phyloP scores from a whole-genome alignment of 1,139 yeast genomes.

The Waltiozyma sp. region DNA sequence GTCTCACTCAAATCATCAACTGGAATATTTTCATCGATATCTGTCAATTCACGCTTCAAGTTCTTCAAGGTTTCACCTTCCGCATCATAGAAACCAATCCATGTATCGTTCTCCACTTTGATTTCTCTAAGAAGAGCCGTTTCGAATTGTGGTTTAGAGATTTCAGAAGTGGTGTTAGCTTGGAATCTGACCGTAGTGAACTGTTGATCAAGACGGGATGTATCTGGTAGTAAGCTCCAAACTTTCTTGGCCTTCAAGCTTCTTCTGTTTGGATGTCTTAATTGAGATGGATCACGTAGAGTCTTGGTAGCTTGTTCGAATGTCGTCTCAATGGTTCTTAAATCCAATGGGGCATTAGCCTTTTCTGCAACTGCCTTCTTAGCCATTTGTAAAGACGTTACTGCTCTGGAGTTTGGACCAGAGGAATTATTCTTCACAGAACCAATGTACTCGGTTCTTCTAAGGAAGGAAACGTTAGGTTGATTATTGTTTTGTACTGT shows the following conservation, averaged over 20 bases:
- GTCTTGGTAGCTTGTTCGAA: slow-evolving; percentile 52
- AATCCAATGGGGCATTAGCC: slow-evolving; percentile 29
- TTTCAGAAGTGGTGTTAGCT: slow-evolving; percentile 39
- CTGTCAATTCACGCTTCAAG: slow-evolving; percentile 26
- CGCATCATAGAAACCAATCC: slow-evolving; percentile 68
- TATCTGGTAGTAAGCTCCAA: slow-evolving; percentile 82
- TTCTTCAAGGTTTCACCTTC: slow-evolving; percentile 35
- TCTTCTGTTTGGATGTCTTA: slow-evolving; percentile 73
- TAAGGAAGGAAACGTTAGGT: slow-evolving; percentile 66
- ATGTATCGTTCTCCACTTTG: slow-evolving; percentile 64
- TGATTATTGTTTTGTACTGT: slow-evolving; percentile 32
- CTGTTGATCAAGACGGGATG: slow-evolving; percentile 74
- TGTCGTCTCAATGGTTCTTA: slow-evolving; percentile 62
- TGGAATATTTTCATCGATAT: slow-evolving; percentile 34
- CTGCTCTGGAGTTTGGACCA: slow-evolving; percentile 6
- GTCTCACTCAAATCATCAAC: slow-evolving; percentile 30
- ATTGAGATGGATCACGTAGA: slow-evolving; percentile 28
- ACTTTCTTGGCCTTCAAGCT: slow-evolving; percentile 63
- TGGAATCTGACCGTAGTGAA: slow-evolving; percentile 65
- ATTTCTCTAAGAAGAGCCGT: slow-evolving; percentile 70
- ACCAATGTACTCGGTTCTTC: slow-evolving; percentile 83
- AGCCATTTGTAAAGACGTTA: slow-evolving; percentile 4
- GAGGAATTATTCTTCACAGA: slow-evolving; percentile 5
- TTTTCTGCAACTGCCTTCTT: slow-evolving; percentile 37
- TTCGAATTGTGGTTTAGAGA: slow-evolving; percentile 29